These are phyloP conservation scores for Inosperma sp. DNA, from an alignment of 768 basidiomycete genomes.

Conservation along the genomic window DNA sequence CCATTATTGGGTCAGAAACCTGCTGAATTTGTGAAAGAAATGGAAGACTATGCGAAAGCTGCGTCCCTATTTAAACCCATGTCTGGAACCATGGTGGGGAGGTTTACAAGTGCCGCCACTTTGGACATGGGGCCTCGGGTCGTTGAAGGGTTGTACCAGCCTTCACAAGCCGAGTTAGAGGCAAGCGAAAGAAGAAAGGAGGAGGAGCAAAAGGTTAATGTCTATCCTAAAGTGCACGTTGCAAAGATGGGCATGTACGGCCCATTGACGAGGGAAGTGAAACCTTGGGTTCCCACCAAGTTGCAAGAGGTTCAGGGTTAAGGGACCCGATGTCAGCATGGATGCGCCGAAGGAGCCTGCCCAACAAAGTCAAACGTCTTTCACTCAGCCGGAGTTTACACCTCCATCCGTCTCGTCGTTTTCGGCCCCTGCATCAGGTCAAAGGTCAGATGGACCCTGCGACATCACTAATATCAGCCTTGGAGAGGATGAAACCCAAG, in stretches of 20 bases:
- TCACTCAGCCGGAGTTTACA: too few relatives aligned
- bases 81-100: constrained; percentile 85
- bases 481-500: constrained; percentile 90
- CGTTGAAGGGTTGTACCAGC: constrained; percentile 65
- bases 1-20: constrained; percentile 53
- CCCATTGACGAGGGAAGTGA: constrained; percentile 69
- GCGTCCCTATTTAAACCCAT: constrained; percentile 91
- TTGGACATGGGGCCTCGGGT: constrained; percentile 62
- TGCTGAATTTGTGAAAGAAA: constrained; percentile 75
- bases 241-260: constrained; percentile 90
- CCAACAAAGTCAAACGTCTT: constrained; percentile 9
- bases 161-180: constrained; percentile 42
- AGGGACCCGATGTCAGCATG: constrained; percentile 61
- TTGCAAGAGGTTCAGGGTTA: constrained; percentile 92
- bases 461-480: constrained; percentile 81
- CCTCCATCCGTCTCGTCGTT: too few relatives aligned
- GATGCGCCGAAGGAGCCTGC: constrained; percentile 8
- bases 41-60: constrained; percentile 81
- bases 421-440: too few relatives aligned
- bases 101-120: constrained; percentile 81
- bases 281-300: constrained; percentile 74
- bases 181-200: constrained; percentile 39
- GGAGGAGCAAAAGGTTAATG: constrained; percentile 40
- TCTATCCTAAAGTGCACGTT: constrained; percentile 76
- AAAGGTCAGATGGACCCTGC: constrained; percentile 33